phyloP scores from a whole-genome alignment of 495 filamentous ascomycete species.

The Astrothelium macrocarpum region DNA sequence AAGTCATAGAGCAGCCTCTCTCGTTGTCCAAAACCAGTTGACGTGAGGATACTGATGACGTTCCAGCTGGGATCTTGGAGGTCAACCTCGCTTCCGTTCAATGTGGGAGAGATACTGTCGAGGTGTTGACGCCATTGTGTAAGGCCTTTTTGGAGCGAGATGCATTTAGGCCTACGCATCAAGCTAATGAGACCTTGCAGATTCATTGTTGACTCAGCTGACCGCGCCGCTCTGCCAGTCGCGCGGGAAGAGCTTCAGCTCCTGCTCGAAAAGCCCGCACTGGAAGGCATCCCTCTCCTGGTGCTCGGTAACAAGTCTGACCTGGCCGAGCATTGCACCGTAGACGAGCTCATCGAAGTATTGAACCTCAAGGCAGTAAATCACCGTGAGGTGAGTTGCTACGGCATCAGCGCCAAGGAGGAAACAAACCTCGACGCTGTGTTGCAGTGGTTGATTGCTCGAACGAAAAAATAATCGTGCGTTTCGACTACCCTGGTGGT shows the following conservation, averaged over 20 bases:
- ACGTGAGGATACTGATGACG: constrained; percentile 15
- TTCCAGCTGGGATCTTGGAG: constrained; percentile 85
- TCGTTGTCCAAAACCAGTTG: neutral
- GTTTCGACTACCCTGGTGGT: constrained; percentile 3
- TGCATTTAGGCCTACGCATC: neutral
- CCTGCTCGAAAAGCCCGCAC: constrained; percentile 71
- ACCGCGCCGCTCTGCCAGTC: constrained; percentile 66
- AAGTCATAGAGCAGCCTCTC: neutral
- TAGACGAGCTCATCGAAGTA: constrained; percentile 89
- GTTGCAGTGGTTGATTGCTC: constrained; percentile 90
- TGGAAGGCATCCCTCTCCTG: constrained; percentile 87
- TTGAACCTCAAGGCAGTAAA: constrained; percentile 84
- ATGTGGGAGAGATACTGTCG: constrained; percentile 99
- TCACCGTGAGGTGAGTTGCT: constrained; percentile 93
- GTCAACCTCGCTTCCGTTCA: constrained; percentile 90
- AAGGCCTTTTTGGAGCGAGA: constrained; percentile 25
- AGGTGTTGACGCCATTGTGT: constrained; percentile 95
- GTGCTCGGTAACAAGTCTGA: constrained; percentile 98
- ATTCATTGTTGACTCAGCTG: constrained; percentile 92
- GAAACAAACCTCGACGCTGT: constrained; percentile 98
- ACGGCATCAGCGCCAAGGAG: constrained; percentile 96
- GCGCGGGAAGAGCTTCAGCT: constrained; percentile 87
- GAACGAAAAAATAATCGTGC: constrained; percentile 45
- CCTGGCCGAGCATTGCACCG: constrained; percentile 72
- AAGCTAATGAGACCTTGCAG: constrained; percentile 27